Conservation (phyloP, 352 stramenopile species). For the Peronospora belbahrii region DNA sequence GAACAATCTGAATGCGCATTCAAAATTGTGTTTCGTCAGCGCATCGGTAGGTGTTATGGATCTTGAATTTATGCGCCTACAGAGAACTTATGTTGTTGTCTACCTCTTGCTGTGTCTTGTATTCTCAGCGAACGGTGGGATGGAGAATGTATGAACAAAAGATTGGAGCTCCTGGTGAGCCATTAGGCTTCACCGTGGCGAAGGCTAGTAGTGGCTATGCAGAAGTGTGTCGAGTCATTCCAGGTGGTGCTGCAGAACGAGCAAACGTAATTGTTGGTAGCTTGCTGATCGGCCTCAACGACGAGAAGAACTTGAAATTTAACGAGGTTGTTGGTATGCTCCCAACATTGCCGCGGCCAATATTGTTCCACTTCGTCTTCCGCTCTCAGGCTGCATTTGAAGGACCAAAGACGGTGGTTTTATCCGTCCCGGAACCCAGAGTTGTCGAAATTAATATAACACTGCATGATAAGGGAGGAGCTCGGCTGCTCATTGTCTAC, state of each 20-base stretch:
- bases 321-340: constrained; percentile 68
- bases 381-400: constrained; percentile 23
- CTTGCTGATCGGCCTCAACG: constrained; percentile 65
- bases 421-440: constrained; percentile 51
- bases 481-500: constrained; percentile 53
- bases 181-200: constrained; percentile 64
- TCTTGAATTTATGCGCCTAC: not conserved
- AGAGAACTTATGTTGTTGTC: not conserved
- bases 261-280: constrained; percentile 63
- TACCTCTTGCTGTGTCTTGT: too few species aligned
- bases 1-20: constrained; percentile 53
- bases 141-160: constrained; percentile 63
- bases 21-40: constrained; percentile 45
- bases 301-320: constrained; percentile 47
- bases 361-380: constrained; percentile 62
- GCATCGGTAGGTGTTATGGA: constrained; percentile 22
- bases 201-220: constrained; percentile 63
- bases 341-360: constrained; percentile 36
- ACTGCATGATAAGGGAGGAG: constrained; percentile 42
- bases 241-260: constrained; percentile 45
- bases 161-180: constrained; percentile 32
- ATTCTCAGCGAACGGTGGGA: constrained; percentile 19
- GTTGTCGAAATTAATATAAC: constrained; percentile 48
- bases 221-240: constrained; percentile 57
- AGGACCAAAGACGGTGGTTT: constrained; percentile 29